These are phyloP conservation scores for Stephania cephalantha DNA, from an alignment of 164 flowering plant genomes.

Conservation along the genomic window DNA sequence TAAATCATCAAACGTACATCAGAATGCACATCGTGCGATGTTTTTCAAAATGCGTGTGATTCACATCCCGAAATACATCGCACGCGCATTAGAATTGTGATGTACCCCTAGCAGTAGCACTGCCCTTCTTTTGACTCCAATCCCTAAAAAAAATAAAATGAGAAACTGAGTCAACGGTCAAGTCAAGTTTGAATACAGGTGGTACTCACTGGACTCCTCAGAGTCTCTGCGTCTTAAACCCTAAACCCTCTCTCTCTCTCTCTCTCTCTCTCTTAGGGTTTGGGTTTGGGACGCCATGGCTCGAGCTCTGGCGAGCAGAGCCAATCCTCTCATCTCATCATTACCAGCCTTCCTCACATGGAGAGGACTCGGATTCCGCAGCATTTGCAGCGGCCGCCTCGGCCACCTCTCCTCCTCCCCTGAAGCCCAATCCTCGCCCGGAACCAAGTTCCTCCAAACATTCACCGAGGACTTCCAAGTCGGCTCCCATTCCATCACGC, in stretches of 20 bases:
- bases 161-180: too few relatives aligned
- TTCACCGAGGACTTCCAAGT: constrained; percentile 79
- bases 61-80: too few relatives aligned
- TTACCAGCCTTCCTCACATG: constrained; percentile 41
- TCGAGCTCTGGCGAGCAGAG: constrained; percentile 16
- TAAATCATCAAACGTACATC: too few relatives aligned
- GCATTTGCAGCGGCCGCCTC: constrained; percentile 40
- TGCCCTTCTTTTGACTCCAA: too few relatives aligned
- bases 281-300: constrained; percentile 8
- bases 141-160: too few relatives aligned
- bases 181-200: too few relatives aligned
- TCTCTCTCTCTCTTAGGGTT: not conserved
- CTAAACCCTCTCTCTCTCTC: constrained; percentile 3
- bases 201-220: too few relatives aligned
- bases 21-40: too few relatives aligned
- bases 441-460: constrained; percentile 53
- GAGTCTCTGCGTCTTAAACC: constrained; percentile 1
- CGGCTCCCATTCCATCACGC: constrained; percentile 51
- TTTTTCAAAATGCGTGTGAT: too few relatives aligned
- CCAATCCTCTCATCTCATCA: constrained; percentile 38
- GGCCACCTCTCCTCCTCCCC: constrained; percentile 25
- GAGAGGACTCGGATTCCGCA: constrained; percentile 40
- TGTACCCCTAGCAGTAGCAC: too few relatives aligned
- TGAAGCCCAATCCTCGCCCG: constrained; percentile 22
- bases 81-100: too few relatives aligned